Conservation (phyloP, 768 basidiomycete species). For the Cystobasidium onofrii region DNA sequence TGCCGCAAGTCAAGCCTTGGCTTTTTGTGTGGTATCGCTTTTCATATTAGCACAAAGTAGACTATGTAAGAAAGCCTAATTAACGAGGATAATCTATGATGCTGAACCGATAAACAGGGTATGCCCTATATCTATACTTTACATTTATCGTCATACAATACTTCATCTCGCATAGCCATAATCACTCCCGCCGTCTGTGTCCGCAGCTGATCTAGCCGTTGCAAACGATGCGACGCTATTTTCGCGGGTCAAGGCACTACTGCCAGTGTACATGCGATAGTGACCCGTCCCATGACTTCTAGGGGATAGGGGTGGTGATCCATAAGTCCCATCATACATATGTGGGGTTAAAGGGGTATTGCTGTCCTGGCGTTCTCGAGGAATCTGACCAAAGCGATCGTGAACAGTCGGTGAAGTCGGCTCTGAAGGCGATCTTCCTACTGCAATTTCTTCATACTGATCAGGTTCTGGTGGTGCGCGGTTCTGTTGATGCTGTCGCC, state of each 20-base stretch:
- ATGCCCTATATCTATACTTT: background rate
- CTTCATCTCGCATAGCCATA: conserved; percentile 5
- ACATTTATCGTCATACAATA: background rate
- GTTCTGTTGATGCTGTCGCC: background rate
- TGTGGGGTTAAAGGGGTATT: background rate
- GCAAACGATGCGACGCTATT: background rate
- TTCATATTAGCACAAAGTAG: background rate
- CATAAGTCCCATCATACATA: background rate
- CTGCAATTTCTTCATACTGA: background rate
- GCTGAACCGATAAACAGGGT: background rate
- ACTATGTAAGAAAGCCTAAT: background rate
- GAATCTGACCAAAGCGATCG: background rate
- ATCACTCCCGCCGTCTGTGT: background rate
- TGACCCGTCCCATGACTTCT: background rate
- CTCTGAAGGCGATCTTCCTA: background rate
- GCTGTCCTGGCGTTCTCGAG: background rate
- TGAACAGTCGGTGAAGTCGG: conserved; percentile 18
- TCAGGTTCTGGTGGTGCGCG: background rate
- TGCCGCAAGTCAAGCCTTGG: too few relatives aligned
- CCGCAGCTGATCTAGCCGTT: background rate
- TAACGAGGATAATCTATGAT: background rate
- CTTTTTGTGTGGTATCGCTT: background rate
- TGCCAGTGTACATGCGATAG: background rate
- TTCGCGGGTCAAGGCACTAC: background rate
- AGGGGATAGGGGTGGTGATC: background rate